phyloP scores from a whole-genome alignment of 495 filamentous ascomycete species.

The Annulohypoxylon nitens region DNA sequence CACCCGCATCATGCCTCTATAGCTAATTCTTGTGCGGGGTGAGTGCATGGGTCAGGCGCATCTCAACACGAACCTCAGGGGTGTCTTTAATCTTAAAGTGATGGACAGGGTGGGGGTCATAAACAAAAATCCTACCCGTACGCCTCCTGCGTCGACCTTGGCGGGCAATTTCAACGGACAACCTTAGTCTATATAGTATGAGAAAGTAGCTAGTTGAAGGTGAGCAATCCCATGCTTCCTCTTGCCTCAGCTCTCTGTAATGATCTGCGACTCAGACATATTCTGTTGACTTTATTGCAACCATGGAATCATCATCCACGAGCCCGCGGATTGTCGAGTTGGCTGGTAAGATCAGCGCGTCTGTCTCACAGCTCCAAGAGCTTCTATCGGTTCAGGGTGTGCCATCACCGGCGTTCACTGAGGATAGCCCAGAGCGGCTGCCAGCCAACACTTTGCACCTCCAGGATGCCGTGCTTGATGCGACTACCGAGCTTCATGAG shows the following conservation, averaged over 20 bases:
- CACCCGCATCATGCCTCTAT: too few relatives aligned
- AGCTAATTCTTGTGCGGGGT: neutral
- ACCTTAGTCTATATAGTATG: too few relatives aligned
- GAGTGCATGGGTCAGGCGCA: too few relatives aligned
- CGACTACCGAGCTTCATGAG: neutral
- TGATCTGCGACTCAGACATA: neutral
- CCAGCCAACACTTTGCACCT: neutral
- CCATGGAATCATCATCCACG: slow-evolving; percentile 2
- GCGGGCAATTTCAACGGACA: too few relatives aligned
- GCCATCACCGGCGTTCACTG: neutral
- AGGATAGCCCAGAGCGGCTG: slow-evolving; percentile 4
- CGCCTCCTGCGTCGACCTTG: too few relatives aligned
- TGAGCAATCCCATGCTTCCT: neutral
- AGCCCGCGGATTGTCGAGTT: slow-evolving; percentile 1
- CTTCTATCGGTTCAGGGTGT: slow-evolving; percentile 5
- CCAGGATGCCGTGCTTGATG: slow-evolving; percentile 4
- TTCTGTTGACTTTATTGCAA: neutral
- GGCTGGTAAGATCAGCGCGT: neutral
- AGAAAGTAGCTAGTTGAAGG: too few relatives aligned
- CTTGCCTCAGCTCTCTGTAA: neutral
- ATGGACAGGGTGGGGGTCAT: too few relatives aligned
- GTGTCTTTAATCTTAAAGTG: too few relatives aligned
- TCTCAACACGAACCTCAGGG: too few relatives aligned
- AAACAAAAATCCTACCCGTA: too few relatives aligned
- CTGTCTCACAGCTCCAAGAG: neutral